Evolutionary conservation across 2,329 filamentous ascomycete species (phyloP), one percentile per base, ranked within the genome.

Genomic region (Verticillium nonalfalfae): DNA sequence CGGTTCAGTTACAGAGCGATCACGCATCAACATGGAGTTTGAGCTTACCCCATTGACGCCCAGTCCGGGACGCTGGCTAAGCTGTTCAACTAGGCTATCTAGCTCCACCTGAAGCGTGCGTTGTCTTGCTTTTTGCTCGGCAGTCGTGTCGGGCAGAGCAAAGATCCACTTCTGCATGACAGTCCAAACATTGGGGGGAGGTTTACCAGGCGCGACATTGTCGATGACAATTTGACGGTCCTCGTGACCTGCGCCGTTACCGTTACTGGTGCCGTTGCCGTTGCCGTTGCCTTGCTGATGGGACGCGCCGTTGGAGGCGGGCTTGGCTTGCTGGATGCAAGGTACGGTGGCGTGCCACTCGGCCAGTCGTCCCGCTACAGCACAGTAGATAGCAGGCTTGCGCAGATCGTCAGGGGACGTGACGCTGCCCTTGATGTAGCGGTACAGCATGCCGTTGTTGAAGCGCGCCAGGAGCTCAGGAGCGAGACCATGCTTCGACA

Each of bases 81-180:
- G 81, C 69, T 90, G 85, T 59, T 79, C 74, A 63, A 91, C 83
- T 63, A 96, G 80, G 69, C 83, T 83, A 65, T 85, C 82, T 62
- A 97, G 79, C 77, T 98, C 94, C 60, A 77, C 78, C 71, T 96
- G 90, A 59, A 99, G 79, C 63, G 76, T 77, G 34, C 83, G 79
- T 71, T 90, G 88, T 66, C 90, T 86, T 66, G 83, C 75, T 63
- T 83, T 83, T 73, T 97, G 85, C 60, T 84, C 81, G 38, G 88
- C 85, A 5, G 89, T 95, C 61, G 82, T 81, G 59, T 82, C 86
- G 13, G 95, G 93, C 65, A 99, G 81, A 45, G 91, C 94, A 67
- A 89, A 79, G 61, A 97, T 92, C 95, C 95, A 99, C 77, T 93
- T 96, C 74, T 96, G 92, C 84, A 97, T 90, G 38, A 96, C 93